Conservation (phyloP, 2,329 filamentous ascomycete genomes). For the Sporothrix pseudoabietina region DNA sequence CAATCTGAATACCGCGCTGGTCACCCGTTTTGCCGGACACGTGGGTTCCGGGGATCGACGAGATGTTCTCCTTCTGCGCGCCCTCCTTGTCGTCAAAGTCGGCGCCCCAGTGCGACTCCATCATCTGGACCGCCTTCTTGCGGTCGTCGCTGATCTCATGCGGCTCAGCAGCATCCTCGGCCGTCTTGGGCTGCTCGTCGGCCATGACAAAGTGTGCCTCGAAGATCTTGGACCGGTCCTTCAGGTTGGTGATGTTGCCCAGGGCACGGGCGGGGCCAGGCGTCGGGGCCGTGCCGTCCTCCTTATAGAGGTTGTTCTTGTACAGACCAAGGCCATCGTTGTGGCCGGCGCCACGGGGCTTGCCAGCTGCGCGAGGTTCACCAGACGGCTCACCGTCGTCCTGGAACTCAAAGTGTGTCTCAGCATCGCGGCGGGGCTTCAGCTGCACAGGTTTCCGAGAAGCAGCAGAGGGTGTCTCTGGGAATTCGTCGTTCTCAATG, state of each 20-base stretch:
- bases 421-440: constrained; percentile 75
- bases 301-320: constrained; percentile 71
- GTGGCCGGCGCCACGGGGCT: constrained; percentile 58
- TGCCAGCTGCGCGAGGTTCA: constrained; percentile 49
- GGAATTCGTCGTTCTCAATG: constrained; percentile 65
- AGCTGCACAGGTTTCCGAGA: constrained; percentile 57
- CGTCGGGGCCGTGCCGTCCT: constrained; percentile 51
- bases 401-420: constrained; percentile 79
- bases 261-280: constrained; percentile 51
- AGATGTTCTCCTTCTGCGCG: constrained; percentile 54
- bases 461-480: constrained; percentile 54
- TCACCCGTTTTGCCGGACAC: constrained; percentile 31
- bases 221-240: constrained; percentile 75
- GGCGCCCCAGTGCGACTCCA: constrained; percentile 65
- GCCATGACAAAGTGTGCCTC: constrained; percentile 74
- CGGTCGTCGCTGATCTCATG: constrained; percentile 59
- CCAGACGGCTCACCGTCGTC: constrained; percentile 69
- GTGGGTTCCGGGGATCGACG: constrained; percentile 41
- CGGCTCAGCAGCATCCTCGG: constrained; percentile 37
- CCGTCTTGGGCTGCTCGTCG: constrained; percentile 58
- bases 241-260: constrained; percentile 70
- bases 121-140: constrained; percentile 71
- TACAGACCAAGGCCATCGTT: constrained; percentile 74
- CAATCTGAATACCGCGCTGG: constrained; percentile 50
- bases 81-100: constrained; percentile 48